Conservation (phyloP, 768 basidiomycete genomes). For the Xanthoconium purpureum region DNA sequence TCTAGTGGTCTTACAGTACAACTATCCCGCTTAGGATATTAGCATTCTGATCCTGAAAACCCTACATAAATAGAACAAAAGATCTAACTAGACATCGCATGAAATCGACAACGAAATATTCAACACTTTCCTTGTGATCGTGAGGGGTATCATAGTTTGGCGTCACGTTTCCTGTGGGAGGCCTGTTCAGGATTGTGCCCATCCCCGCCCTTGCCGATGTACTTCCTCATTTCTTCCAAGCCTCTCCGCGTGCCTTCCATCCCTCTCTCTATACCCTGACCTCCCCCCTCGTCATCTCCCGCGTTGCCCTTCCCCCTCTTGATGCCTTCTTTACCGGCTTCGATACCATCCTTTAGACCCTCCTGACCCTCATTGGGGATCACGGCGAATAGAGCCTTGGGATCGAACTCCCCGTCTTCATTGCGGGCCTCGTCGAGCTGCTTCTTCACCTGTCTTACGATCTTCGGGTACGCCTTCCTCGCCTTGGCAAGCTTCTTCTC, state of each 20-base stretch:
- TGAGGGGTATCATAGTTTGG: slow-evolving; percentile 25
- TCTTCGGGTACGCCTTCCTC: slow-evolving; percentile 15
- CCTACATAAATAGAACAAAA: no score
- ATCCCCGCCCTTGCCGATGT: slow-evolving; percentile 5
- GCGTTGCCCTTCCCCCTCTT: neutral
- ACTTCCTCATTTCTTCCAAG: slow-evolving; percentile 11
- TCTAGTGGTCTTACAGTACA: no score
- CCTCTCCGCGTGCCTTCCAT: slow-evolving; percentile 8
- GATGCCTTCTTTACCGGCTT: slow-evolving; percentile 4
- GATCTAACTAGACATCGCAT: neutral
- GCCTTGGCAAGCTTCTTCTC: slow-evolving; percentile 18
- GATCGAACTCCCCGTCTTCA: slow-evolving; percentile 7
- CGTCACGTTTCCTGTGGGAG: slow-evolving; percentile 11
- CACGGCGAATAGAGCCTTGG: slow-evolving; percentile 3
- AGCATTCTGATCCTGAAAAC: no score
- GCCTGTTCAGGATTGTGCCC: slow-evolving; percentile 8
- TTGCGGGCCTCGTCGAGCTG: slow-evolving; percentile 3
- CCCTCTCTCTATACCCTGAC: slow-evolving; percentile 5
- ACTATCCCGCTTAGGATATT: no score
- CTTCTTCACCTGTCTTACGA: slow-evolving; percentile 9
- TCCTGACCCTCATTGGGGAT: slow-evolving; percentile 10
- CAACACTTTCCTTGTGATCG: neutral
- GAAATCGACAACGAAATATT: neutral
- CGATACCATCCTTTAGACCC: neutral
- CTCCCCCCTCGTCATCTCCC: neutral